phyloP scores from a whole-genome alignment of 2,329 filamentous ascomycete genomes.

The Ampelomyces quisqualis region DNA sequence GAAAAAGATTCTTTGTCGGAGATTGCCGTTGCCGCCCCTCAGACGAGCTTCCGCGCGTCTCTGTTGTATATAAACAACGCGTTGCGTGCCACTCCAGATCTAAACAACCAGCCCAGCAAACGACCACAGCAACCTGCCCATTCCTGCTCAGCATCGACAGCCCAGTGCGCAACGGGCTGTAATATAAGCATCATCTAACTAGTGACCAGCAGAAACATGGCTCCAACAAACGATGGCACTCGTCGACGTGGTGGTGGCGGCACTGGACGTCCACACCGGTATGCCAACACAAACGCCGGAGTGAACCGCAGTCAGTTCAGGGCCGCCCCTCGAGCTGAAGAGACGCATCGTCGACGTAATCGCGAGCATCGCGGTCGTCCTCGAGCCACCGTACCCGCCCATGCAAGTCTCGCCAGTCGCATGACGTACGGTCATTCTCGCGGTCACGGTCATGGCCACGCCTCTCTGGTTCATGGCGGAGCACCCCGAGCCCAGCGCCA shows the following conservation, averaged over 20 bases:
- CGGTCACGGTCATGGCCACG: background rate
- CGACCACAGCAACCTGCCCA: background rate
- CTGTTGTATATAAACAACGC: background rate
- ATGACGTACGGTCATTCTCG: background rate
- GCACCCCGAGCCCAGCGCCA: background rate
- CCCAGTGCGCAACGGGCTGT: background rate
- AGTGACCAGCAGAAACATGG: background rate
- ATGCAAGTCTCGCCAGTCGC: background rate
- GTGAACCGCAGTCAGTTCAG: background rate
- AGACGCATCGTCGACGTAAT: background rate
- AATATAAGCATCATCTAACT: background rate
- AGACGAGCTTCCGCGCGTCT: background rate
- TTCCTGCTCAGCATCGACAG: background rate
- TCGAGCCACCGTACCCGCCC: background rate
- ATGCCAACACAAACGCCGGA: background rate
- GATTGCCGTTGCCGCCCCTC: background rate
- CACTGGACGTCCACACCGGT: background rate
- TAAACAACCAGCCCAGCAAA: background rate
- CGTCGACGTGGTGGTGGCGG: background rate
- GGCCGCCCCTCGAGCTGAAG: background rate
- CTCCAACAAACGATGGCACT: background rate
- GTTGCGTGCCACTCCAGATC: background rate
- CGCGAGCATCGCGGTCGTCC: background rate
- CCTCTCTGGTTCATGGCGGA: too few species aligned
- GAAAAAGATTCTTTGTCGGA: background rate